phyloP scores from a whole-genome alignment of 371 early-diverging fungal genomes.

The Conidiobolus coronatus region DNA sequence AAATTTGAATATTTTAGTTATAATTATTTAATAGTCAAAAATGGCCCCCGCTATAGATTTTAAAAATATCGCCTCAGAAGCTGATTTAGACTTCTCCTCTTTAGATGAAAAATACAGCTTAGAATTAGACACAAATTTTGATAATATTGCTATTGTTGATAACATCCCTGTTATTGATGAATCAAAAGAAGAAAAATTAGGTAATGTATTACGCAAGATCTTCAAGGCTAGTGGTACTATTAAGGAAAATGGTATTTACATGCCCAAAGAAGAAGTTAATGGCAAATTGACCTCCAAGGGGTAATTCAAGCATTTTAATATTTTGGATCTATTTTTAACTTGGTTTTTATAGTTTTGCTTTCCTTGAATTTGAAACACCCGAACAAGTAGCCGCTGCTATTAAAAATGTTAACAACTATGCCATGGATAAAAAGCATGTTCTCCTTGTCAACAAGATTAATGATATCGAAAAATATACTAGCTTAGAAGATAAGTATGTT shows the following conservation, averaged over 20 bases:
- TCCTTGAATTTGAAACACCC: constrained; percentile 75
- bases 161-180: constrained; percentile 76
- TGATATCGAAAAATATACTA: constrained; percentile 65
- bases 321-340: background rate
- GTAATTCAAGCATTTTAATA: constrained; percentile 13
- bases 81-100: constrained; percentile 74
- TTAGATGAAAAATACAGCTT: constrained; percentile 57
- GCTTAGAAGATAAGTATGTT: constrained; percentile 48
- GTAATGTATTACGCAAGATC: constrained; percentile 49
- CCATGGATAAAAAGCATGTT: constrained; percentile 60
- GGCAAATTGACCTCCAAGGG: constrained; percentile 62
- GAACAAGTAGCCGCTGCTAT: constrained; percentile 66
- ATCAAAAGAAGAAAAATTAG: constrained; percentile 61
- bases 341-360: constrained; percentile 41
- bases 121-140: constrained; percentile 42
- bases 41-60: too few species aligned
- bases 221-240: constrained; percentile 61
- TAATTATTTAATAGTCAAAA: too few species aligned
- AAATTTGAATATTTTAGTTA: too few species aligned
- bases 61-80: constrained; percentile 15
- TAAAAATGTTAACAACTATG: constrained; percentile 48
- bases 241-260: constrained; percentile 56
- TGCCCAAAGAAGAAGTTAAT: constrained; percentile 57
- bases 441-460: constrained; percentile 70
- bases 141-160: constrained; percentile 77